Conservation (phyloP, 139 green algal genomes). For the Desmodesmus armatus region DNA sequence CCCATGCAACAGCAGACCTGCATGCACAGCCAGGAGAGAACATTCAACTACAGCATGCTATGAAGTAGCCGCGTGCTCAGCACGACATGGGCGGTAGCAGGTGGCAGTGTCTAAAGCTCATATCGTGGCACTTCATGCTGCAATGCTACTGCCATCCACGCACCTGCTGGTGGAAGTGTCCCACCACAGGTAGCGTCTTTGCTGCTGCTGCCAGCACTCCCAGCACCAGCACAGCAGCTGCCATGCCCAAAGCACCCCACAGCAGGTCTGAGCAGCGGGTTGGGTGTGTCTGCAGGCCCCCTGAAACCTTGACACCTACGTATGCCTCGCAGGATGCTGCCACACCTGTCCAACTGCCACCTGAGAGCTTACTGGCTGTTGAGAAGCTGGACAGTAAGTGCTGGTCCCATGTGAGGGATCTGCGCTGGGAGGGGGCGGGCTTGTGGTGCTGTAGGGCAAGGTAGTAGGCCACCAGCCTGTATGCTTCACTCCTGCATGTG, state of each 20-base stretch:
- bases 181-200: conserved; percentile 46
- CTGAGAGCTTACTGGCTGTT: conserved; percentile 1
- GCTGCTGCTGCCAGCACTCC: conserved; percentile 38
- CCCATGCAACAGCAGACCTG: too few relatives aligned
- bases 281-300: conserved; percentile 26
- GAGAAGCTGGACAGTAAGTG: conserved; percentile 35
- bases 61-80: too few relatives aligned
- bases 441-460: conserved; percentile 20
- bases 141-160: too few relatives aligned
- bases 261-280: conserved; percentile 49
- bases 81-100: too few relatives aligned
- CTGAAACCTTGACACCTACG: conserved; percentile 20
- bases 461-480: conserved; percentile 40
- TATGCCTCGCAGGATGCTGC: background rate
- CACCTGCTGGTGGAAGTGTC: conserved; percentile 54
- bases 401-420: conserved; percentile 40
- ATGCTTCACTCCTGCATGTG: conserved; percentile 22
- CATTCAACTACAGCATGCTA: too few relatives aligned
- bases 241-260: conserved; percentile 52
- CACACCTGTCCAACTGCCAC: background rate
- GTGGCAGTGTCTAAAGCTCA: too few relatives aligned
- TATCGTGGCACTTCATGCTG: too few relatives aligned
- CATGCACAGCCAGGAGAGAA: too few relatives aligned
- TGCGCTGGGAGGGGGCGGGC: background rate
- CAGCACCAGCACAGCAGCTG: conserved; percentile 26